phyloP scores from a whole-genome alignment of 2,329 filamentous ascomycete species.

The Aspergillus pseudoviridinutans region DNA sequence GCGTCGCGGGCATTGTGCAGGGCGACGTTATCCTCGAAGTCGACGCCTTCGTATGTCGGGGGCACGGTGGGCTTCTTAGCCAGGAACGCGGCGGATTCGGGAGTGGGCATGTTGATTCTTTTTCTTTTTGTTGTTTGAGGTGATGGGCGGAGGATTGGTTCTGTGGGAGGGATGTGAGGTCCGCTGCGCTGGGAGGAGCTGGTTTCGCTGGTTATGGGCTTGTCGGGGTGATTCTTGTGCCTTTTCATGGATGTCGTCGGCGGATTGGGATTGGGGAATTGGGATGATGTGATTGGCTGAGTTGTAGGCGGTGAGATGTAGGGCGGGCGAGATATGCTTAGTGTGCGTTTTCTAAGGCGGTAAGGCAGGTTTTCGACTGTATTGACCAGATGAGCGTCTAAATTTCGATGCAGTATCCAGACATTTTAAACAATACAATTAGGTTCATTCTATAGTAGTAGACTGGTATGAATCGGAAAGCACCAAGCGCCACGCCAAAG shows the following conservation, averaged over 20 bases:
- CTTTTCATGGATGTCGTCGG: conserved; percentile 10
- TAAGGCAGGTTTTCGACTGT: neutral
- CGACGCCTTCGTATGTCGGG: conserved; percentile 63
- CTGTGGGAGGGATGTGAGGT: conserved; percentile 5
- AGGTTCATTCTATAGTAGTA: neutral
- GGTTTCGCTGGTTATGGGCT: conserved; percentile 16
- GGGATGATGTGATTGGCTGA: conserved; percentile 25
- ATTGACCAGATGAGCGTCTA: neutral
- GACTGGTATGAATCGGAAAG: neutral
- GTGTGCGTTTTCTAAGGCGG: neutral
- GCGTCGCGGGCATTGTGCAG: conserved; percentile 63
- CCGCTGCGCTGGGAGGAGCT: conserved; percentile 1
- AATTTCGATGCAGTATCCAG: neutral
- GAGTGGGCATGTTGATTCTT: conserved; percentile 55
- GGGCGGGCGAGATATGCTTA: neutral
- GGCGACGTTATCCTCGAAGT: conserved; percentile 61
- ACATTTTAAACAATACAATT: neutral
- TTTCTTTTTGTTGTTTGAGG: neutral
- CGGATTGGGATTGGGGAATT: conserved; percentile 18
- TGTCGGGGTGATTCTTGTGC: conserved; percentile 16
- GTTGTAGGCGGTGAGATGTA: conserved; percentile 16
- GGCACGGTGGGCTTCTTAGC: conserved; percentile 63
- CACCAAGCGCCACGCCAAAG: conserved; percentile 8
- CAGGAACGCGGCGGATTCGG: conserved; percentile 61
- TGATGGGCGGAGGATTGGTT: neutral